phyloP scores from a whole-genome alignment of 495 filamentous ascomycete species.

The Penicillium silybi region DNA sequence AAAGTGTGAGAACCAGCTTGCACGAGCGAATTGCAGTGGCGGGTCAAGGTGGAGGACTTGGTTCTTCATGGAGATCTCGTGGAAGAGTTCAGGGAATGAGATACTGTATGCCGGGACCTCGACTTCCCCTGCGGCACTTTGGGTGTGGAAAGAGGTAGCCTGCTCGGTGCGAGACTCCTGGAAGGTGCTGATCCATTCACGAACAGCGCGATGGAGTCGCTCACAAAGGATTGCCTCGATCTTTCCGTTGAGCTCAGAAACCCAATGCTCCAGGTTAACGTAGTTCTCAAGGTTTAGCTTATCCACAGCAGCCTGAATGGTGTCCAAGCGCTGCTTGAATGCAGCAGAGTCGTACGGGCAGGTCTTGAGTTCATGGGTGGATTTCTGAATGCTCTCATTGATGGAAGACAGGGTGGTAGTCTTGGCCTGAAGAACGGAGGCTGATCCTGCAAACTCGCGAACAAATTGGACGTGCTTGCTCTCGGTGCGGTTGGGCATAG shows the following conservation, averaged over 20 bases:
- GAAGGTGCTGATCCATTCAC: constrained; percentile 81
- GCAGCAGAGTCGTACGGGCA: constrained; percentile 74
- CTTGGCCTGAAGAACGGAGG: constrained; percentile 83
- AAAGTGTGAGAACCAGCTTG: constrained; percentile 89
- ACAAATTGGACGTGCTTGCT: constrained; percentile 96
- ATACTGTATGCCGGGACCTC: constrained; percentile 54
- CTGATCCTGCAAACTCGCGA: constrained; percentile 80
- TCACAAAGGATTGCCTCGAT: constrained; percentile 74
- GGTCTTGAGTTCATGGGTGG: constrained; percentile 73
- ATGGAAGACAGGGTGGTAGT: constrained; percentile 72
- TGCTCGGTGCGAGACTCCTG: constrained; percentile 51
- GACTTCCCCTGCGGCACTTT: constrained; percentile 31
- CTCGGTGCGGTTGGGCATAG: constrained; percentile 58
- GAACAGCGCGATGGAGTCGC: constrained; percentile 74
- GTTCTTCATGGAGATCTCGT: constrained; percentile 94
- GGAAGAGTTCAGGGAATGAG: constrained; percentile 56
- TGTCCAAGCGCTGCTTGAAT: constrained; percentile 76
- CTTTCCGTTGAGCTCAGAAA: constrained; percentile 73
- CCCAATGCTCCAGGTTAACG: constrained; percentile 86
- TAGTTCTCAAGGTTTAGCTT: constrained; percentile 95
- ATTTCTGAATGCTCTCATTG: constrained; percentile 77
- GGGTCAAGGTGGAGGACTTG: constrained; percentile 95
- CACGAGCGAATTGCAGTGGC: constrained; percentile 83
- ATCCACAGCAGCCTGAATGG: constrained; percentile 84
- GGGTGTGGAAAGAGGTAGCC: constrained; percentile 25